These are phyloP conservation scores for Triangularia setosa DNA, from an alignment of 2,329 filamentous ascomycete genomes.

Conservation along the genomic window DNA sequence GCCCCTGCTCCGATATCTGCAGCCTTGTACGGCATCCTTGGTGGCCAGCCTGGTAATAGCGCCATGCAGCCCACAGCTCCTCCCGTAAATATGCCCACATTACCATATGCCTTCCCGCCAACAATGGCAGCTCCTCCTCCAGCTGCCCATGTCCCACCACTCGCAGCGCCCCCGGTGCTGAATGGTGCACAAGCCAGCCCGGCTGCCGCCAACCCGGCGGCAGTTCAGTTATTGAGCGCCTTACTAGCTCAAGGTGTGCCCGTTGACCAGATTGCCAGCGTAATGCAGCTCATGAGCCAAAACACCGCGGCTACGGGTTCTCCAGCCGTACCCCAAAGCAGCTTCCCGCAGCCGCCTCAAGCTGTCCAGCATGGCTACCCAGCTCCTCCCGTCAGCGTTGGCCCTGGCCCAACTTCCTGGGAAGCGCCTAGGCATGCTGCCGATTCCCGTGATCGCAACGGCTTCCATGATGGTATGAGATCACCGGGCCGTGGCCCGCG, in stretches of 20 bases:
- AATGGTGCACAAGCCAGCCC: slow-evolving; percentile 36
- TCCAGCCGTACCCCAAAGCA: slow-evolving; percentile 21
- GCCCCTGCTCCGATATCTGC: slow-evolving; percentile 5
- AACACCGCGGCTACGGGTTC: slow-evolving; percentile 27
- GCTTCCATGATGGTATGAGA: slow-evolving; percentile 55
- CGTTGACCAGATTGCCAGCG: slow-evolving; percentile 68
- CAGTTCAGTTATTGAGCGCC: slow-evolving; percentile 68
- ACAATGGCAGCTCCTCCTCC: slow-evolving; percentile 30
- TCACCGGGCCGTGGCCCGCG: slow-evolving; percentile 55
- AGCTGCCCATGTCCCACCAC: slow-evolving; percentile 11
- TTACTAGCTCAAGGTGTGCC: slow-evolving; percentile 72
- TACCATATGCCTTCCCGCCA: slow-evolving; percentile 32
- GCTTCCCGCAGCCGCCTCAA: slow-evolving; percentile 36
- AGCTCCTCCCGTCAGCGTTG: slow-evolving; percentile 23
- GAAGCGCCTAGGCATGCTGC: slow-evolving; percentile 34
- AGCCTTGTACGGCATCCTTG: slow-evolving; percentile 20
- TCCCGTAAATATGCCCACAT: slow-evolving; percentile 55
- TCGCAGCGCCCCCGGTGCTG: slow-evolving; percentile 27
- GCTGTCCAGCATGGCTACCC: slow-evolving; percentile 41
- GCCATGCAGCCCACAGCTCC: slow-evolving; percentile 36
- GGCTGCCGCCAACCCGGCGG: slow-evolving; percentile 37
- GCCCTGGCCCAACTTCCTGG: slow-evolving; percentile 33
- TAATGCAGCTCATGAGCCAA: slow-evolving; percentile 49
- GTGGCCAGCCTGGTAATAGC: slow-evolving; percentile 26
- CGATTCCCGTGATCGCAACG: slow-evolving; percentile 52